A percentile compares a stretch with the other conserved stretches of the same genome.
phyloP scores from a whole-genome alignment of 192 early-diverging fungal genomes.

The Umbelopsis sp. region DNA sequence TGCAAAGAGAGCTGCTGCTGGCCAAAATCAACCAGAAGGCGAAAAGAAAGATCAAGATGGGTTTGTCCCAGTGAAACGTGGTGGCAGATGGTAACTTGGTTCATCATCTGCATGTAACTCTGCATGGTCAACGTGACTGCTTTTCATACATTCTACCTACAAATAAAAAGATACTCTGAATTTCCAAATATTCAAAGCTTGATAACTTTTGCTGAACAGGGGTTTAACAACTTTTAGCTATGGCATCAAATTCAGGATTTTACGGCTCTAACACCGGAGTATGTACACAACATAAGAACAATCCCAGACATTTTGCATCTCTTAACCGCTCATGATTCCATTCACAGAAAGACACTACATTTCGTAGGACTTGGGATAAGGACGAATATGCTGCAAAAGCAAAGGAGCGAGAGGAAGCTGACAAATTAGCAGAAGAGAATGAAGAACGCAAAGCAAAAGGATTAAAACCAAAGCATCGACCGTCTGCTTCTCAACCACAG shows the following conservation, averaged over 20 bases:
- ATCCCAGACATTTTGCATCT: too few species aligned
- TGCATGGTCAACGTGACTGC: background rate
- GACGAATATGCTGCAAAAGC: slow-evolving; percentile 46
- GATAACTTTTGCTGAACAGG: background rate
- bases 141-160: background rate
- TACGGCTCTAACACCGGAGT: slow-evolving; percentile 8
- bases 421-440: slow-evolving; percentile 37
- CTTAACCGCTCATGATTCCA: background rate
- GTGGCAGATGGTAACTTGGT: slow-evolving; percentile 9
- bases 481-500: background rate
- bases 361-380: slow-evolving; percentile 49
- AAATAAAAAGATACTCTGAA: background rate
- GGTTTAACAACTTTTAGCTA: background rate
- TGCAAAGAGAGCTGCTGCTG: slow-evolving; percentile 15
- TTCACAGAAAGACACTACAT: slow-evolving; percentile 43
- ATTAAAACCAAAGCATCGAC: slow-evolving; percentile 27
- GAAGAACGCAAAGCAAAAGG: slow-evolving; percentile 44
- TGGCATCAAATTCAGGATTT: slow-evolving; percentile 18
- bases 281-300: background rate
- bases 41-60: slow-evolving; percentile 8
- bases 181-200: too few species aligned
- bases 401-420: slow-evolving; percentile 31
- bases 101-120: background rate
- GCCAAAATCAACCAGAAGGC: background rate
- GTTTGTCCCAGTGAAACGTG: slow-evolving; percentile 1